These are phyloP conservation scores for Neonectria neomacrospora DNA, from an alignment of 2,329 filamentous ascomycete genomes.

Conservation along the genomic window DNA sequence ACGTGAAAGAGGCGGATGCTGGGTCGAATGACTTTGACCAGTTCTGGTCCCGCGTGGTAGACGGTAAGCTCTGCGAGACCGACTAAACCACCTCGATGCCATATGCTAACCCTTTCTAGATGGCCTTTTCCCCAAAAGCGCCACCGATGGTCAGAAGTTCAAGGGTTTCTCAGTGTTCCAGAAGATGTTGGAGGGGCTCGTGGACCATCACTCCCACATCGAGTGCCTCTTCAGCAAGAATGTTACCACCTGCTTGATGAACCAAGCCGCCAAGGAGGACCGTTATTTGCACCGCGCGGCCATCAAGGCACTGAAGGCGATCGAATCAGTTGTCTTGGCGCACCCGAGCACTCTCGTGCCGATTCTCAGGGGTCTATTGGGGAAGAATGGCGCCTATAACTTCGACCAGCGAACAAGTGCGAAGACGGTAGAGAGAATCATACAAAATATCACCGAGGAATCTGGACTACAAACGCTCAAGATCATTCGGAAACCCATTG, in stretches of 20 bases:
- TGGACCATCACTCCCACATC: constrained; percentile 58
- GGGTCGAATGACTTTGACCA: constrained; percentile 69
- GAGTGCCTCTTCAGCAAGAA: constrained; percentile 82
- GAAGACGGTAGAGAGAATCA: constrained; percentile 82
- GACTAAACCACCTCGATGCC: not conserved
- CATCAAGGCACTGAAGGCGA: constrained; percentile 76
- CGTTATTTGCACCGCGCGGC: constrained; percentile 84
- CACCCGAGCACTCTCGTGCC: constrained; percentile 68
- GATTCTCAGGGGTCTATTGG: constrained; percentile 75
- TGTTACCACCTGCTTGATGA: constrained; percentile 82
- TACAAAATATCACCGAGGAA: constrained; percentile 68
- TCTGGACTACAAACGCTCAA: constrained; percentile 66
- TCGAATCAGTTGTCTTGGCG: constrained; percentile 72
- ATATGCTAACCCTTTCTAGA: constrained; percentile 62
- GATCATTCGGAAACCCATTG: constrained; percentile 59
- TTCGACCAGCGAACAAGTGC: constrained; percentile 89
- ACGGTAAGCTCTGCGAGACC: constrained; percentile 70
- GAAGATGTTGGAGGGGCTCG: constrained; percentile 71
- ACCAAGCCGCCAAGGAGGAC: constrained; percentile 81
- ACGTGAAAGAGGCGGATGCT: constrained; percentile 52
- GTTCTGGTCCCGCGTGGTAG: constrained; percentile 89
- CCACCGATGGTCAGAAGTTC: constrained; percentile 89
- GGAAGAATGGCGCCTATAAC: constrained; percentile 75
- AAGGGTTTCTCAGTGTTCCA: constrained; percentile 91
- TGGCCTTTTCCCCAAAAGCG: constrained; percentile 82